Base-by-base conservation (phyloP, 345 rosid species). In the Toxicodendron radicans region DNA sequence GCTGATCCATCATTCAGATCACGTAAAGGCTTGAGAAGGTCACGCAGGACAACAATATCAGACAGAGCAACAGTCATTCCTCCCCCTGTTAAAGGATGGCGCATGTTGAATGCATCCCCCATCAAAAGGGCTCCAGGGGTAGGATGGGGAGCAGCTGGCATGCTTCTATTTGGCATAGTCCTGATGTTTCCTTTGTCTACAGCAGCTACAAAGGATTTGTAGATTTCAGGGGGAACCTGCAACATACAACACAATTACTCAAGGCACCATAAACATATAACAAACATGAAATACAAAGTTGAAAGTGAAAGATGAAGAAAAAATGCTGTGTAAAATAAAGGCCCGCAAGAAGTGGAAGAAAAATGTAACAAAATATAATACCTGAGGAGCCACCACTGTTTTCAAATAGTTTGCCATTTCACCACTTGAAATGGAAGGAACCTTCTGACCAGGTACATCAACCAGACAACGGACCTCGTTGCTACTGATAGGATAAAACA, bases 31-130 rank as follows among this genome's bases (percentile, higher is more conserved):
- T 64, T 75, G 18, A 88, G 87, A 64, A 88, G 85, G 63, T 86
- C 75, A 2, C 88, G 79, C 30, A 85, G 78, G 10, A 88, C 65
- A 74, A 81, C 88, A 32, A 88, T 82, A 70, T 86, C 92, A 0
- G 92, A 84, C 16, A 88, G 74, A 43, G 86, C 88, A 56, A 86
- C 90, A 9, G 91, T 86, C 91, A 88, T 88, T 74, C 91, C 91
- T 62, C 89, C 91, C 14, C 91, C 91, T 3, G 91, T 86, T 27
- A 85, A 65, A 43, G 91, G 89, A 75, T 88, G 91, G n/a, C 89
- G 84, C 89, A 86, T 84, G 79, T 88, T 86, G 73, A 86, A 84
- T 69, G 89, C 85, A 83, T 84, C 88, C 7, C 89, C 89, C 79
- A 85, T 61, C 59, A 85, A 53, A 51, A 88, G 74, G 9, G 89